These are phyloP conservation scores for Tricholomella constricta DNA, from an alignment of 768 basidiomycete genomes.

Conservation along the genomic window DNA sequence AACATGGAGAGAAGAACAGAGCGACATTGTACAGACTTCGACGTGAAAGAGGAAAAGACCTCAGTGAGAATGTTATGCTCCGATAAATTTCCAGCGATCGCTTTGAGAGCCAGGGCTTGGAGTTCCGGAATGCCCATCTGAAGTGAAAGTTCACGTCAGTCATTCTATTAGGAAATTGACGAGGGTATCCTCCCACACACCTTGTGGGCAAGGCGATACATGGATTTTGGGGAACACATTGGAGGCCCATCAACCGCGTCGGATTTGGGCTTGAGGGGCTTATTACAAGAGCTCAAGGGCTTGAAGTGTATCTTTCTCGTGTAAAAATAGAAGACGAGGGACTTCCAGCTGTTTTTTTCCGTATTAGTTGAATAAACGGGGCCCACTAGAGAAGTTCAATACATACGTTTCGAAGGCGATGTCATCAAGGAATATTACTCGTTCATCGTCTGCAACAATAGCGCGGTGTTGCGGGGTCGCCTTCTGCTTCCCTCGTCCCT, in stretches of 20 bases:
- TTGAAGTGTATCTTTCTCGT: conserved; percentile 33
- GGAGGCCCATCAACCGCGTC: conserved; percentile 7
- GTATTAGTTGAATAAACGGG: neutral
- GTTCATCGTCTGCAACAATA: conserved; percentile 6
- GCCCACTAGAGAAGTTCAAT: neutral
- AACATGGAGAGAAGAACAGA: neutral
- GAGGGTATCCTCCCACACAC: conserved; percentile 16
- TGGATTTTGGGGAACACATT: conserved; percentile 43
- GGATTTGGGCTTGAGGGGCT: conserved; percentile 11
- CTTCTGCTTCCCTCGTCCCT: neutral
- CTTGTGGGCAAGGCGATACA: conserved; percentile 44
- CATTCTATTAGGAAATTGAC: neutral
- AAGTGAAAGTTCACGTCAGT: neutral
- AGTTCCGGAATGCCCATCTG: conserved; percentile 24
- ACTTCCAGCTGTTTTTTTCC: conserved; percentile 32
- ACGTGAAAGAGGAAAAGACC: conserved; percentile 26
- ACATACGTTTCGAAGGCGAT: conserved; percentile 24
- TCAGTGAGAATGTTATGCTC: conserved; percentile 26
- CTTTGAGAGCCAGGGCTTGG: conserved; percentile 16
- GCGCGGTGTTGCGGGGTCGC: neutral
- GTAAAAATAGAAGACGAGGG: conserved; percentile 41
- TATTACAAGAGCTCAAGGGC: conserved; percentile 20
- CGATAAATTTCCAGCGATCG: conserved; percentile 17
- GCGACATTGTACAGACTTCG: conserved; percentile 15
- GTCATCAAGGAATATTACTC: conserved; percentile 18